Percentiles rank a stretch among this genome's conserved stretches.
phyloP scores from a whole-genome alignment of 441 rosid species.

The Gossypium gossypioides region DNA sequence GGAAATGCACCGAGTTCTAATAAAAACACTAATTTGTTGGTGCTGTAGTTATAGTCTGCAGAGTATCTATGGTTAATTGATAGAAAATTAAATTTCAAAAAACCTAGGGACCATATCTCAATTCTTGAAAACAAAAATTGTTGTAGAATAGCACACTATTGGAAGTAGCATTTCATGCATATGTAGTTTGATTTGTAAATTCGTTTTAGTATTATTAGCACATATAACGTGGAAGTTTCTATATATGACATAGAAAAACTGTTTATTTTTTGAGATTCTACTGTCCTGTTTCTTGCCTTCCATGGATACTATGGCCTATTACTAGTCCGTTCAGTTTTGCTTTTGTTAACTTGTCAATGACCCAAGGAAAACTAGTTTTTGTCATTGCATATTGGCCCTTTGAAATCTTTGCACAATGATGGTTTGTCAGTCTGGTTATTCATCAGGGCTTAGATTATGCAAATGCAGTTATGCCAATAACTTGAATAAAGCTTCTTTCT shows the following conservation, averaged over 20 bases:
- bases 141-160: neutral
- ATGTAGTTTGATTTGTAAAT: neutral
- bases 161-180: slow-evolving; percentile 1
- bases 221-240: neutral
- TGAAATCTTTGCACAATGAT: neutral
- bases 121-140: neutral
- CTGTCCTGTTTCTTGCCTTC: neutral
- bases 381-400: neutral
- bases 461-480: neutral
- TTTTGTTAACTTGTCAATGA: neutral
- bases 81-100: neutral
- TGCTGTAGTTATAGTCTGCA: neutral
- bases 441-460: neutral
- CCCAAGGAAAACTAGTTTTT: neutral
- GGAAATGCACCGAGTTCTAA: neutral
- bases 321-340: neutral
- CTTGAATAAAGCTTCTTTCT: neutral
- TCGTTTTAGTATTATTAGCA: neutral
- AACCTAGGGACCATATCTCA: neutral
- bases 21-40: neutral
- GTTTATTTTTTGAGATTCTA: neutral
- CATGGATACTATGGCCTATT: neutral
- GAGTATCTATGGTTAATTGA: neutral
- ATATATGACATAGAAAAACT: neutral
- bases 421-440: neutral